Percentiles rank a stretch among this genome's conserved stretches.
Conservation (phyloP, 2,329 filamentous ascomycete genomes). For the Cladosporium oxysporum region DNA sequence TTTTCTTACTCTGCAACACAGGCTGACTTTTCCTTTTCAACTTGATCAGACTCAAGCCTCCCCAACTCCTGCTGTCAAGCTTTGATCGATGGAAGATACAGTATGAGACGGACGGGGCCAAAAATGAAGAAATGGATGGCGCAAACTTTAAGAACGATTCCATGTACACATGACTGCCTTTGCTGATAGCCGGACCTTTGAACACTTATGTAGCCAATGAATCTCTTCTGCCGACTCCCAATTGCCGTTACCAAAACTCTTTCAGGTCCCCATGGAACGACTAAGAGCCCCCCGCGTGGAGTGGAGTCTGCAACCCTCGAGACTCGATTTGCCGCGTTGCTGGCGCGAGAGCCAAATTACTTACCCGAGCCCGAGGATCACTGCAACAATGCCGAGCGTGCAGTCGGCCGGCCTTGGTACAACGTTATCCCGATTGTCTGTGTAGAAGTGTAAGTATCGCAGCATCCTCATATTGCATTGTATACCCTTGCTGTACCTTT, state of each 20-base stretch:
- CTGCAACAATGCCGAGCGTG: conserved; percentile 12
- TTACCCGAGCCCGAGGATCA: conserved; percentile 8
- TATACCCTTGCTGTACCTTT: neutral
- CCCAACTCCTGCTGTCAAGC: conserved; percentile 10
- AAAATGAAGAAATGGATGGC: neutral
- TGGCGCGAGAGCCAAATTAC: neutral
- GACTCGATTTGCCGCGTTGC: conserved; percentile 5
- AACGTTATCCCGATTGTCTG: neutral
- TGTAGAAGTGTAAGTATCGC: neutral
- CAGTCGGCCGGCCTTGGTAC: conserved; percentile 13
- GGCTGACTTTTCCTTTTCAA: conserved; percentile 9
- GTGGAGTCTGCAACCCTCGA: neutral
- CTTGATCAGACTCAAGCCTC: conserved; percentile 7
- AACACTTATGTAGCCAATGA: neutral
- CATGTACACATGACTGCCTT: neutral
- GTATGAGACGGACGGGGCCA: neutral
- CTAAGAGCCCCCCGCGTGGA: conserved; percentile 1
- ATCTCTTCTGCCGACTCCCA: neutral
- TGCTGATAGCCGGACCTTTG: neutral
- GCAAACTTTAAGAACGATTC: neutral
- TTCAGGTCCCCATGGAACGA: neutral
- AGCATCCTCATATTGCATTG: neutral
- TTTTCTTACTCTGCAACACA: neutral
- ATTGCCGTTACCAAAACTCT: neutral
- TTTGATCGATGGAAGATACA: conserved; percentile 1